These are phyloP conservation scores for Chrysanthemum lavandulifolium DNA, from an alignment of 129 eudicot genomes.

Conservation along the genomic window DNA sequence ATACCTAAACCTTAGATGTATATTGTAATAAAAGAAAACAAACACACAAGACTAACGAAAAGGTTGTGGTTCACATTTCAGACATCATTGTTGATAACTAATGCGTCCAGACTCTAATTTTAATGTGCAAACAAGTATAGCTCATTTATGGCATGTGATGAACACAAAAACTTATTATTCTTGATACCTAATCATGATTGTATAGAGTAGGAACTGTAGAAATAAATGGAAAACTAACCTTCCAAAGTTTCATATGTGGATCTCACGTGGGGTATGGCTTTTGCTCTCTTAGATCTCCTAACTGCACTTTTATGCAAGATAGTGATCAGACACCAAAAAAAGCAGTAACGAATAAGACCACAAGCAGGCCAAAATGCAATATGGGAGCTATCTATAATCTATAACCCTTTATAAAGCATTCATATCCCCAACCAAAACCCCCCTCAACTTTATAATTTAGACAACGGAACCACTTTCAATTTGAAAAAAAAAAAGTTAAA, in stretches of 20 bases:
- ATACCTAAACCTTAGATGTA: background rate
- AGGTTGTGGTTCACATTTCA: background rate
- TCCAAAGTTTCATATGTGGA: background rate
- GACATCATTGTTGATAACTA: background rate
- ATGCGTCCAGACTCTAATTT: background rate
- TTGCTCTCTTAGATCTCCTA: background rate
- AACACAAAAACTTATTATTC: background rate
- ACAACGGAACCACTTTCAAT: too few species aligned
- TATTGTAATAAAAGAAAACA: background rate
- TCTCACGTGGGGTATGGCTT: constrained; percentile 1
- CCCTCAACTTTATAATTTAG: too few species aligned
- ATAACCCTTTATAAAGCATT: too few species aligned
- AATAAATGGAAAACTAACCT: background rate
- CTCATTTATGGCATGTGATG: background rate
- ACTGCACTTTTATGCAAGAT: background rate
- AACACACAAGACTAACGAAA: background rate
- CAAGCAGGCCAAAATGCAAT: background rate
- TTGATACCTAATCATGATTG: background rate
- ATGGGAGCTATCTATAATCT: background rate
- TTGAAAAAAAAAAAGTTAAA: too few species aligned
- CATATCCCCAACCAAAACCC: too few species aligned
- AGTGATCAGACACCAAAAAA: background rate
- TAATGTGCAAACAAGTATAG: background rate
- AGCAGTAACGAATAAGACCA: background rate
- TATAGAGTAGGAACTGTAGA: background rate